phyloP scores from a whole-genome alignment of 306 rosid genomes.

The Trichosanthes truncata region DNA sequence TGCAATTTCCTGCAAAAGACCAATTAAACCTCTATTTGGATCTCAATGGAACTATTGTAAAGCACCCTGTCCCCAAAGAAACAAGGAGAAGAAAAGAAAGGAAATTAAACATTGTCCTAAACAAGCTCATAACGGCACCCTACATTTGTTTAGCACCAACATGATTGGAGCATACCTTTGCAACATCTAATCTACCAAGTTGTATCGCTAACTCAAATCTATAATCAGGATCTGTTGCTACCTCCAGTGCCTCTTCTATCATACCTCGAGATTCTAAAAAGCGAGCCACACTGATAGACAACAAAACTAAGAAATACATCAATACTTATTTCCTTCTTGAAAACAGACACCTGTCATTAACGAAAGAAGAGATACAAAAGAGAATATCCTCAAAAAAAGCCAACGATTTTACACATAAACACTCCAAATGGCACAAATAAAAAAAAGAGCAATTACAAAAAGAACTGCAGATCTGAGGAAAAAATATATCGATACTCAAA shows the following conservation, averaged over 20 bases:
- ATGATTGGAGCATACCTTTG: constrained; percentile 51
- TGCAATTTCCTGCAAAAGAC: constrained; percentile 63
- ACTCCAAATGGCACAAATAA: not conserved
- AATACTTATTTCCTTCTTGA: not conserved
- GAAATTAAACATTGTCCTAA: not conserved
- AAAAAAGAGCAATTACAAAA: not conserved
- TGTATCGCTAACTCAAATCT: constrained; percentile 91
- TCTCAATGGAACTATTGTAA: not conserved
- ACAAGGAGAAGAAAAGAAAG: not conserved
- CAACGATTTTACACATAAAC: not conserved
- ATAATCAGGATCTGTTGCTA: constrained; percentile 93
- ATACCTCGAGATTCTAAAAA: constrained; percentile 95
- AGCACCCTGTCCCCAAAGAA: not conserved
- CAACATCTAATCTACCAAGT: constrained; percentile 87
- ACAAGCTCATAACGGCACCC: not conserved
- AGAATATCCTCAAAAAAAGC: not conserved
- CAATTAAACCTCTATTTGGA: not conserved
- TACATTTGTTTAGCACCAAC: not conserved
- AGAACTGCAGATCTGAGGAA: not conserved
- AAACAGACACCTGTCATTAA: not conserved
- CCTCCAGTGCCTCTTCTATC: constrained; percentile 92
- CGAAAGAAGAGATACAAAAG: not conserved
- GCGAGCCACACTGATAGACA: constrained; percentile 67
- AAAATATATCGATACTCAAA: not conserved
- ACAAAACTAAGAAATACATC: not conserved